Evolutionary conservation across 352 stramenopile genomes (phyloP), one percentile per base, ranked within the genome.

Genomic region (Pythium phragmitis): DNA sequence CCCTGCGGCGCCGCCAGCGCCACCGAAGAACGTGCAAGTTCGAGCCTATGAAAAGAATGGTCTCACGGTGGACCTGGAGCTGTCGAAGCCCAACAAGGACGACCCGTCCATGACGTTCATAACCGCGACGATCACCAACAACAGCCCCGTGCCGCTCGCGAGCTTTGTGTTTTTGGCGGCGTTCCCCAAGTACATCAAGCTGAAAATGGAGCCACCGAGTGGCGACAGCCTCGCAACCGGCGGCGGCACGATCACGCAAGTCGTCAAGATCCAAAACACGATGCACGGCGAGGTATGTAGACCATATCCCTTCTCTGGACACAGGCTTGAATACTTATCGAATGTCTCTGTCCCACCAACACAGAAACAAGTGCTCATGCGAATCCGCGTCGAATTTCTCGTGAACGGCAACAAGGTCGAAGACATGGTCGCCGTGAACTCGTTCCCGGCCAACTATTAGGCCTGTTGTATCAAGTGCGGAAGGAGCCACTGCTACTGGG

Each of bases 171-270:
- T 99, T 42, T 69, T 96, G 51, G 87, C 92, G 37, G 97, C 97
- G 33, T 98, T 99, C 68, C 97, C 97, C 23, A 99, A 96, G 80
- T 99, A 98, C 69, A 94, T 99, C 59, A 97, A 97, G 55, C 91
- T 99, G 74, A 96, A 98, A 80, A 98, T 99, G 95, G 93, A 98
- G 65, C 95, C 96, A n/a, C 89, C 96, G 5, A 97, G 86, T 17
- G 96, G 88, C 26, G 93, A 96, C 33, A 92, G 88, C 19, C 73
- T 99, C 51, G 65, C 92, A 2, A 90, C 94, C 37, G 88, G 76
- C 30, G 74, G 73, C 43, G 93, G 82, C 8, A 66, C 67, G 17
- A 81, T 98, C 16, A 99, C 94, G 19, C 97, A 99, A 75, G 84
- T 96, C 30, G 94, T 99, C 65, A 98, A 94, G 74, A 96, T 99